Evolutionary conservation across 148 eudicot species (phyloP), one percentile per base, ranked within the genome.

Genomic region (Rhododendron mucronatum): DNA sequence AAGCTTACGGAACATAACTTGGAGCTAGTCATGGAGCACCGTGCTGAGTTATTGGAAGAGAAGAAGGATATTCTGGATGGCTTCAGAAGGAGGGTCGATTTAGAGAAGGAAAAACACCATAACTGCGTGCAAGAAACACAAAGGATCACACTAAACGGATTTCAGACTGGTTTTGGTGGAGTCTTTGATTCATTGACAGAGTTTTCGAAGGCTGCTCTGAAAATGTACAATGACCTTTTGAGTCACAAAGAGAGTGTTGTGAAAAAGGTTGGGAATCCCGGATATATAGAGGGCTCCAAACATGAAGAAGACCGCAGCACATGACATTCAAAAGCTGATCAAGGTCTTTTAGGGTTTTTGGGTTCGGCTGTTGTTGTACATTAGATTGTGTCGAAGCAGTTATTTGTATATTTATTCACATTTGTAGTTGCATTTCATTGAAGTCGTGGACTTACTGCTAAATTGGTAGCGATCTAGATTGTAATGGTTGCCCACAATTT

Each of bases 41-140:
- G 79, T 50, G 86, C 78, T 15, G 98, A 94, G 50, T 78, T 80
- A 77, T 76, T 90, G 87, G 87, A 83, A 48, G 98, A 94, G 86
- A 91, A 91, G 87, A 95, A 94, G 86, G 95, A 95, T 33, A 85
- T 89, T 45, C 71, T 95, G 86, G 98, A 94, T 47, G 91, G 86
- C 74, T 90, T 93, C 61, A 85, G 87, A 78, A 88, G 83, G 80
- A 92, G 92, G 86, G 90, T 97, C 26, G 99, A 93, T 23, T 47
- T 90, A 2, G 99, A 97, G 91, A 95, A 92, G 94, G 97, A 94
- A 86, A 94, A 92, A 84, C 98, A 97, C 87, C 93, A 91, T 51
- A 91, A 88, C 67, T 92, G 85, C 88, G 88, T 95, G 94, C 93
- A 95, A 82, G 94, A 91, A 89, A 95, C 99, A 53, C 95, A 93